Percentiles rank a stretch among this genome's conserved stretches.
These are phyloP conservation scores for Chlorella sp. DNA, from an alignment of 139 green algal genomes.

Conservation along the genomic window DNA sequence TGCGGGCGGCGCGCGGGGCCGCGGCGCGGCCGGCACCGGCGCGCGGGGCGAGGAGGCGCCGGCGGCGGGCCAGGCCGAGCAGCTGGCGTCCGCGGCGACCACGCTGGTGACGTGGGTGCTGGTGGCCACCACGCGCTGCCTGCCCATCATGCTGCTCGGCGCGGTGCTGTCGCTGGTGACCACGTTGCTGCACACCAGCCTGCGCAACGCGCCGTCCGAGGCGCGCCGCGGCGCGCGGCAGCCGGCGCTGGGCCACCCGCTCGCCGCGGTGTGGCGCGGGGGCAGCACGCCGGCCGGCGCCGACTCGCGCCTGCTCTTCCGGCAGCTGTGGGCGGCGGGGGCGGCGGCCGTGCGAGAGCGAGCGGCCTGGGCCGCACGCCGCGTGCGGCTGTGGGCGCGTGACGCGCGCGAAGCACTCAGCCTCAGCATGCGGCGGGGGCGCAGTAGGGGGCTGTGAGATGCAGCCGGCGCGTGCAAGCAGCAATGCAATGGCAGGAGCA, in stretches of 20 bases:
- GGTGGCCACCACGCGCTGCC: slow-evolving; percentile 36
- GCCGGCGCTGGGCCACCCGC: not conserved
- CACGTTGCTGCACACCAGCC: slow-evolving; percentile 18
- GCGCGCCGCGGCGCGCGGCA: not conserved
- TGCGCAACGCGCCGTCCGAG: slow-evolving; percentile 23
- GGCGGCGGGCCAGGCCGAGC: not conserved
- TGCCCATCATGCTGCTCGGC: slow-evolving; percentile 33
- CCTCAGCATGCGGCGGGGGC: too few relatives aligned
- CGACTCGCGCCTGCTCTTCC: not conserved
- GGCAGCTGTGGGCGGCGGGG: slow-evolving; percentile 4
- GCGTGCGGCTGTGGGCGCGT: too few relatives aligned
- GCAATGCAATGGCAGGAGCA: too few relatives aligned
- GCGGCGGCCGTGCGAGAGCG: too few relatives aligned
- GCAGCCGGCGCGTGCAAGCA: too few relatives aligned
- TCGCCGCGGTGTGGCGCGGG: not conserved
- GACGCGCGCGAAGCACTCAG: too few relatives aligned
- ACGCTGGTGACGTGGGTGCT: slow-evolving; percentile 26
- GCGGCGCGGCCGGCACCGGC: not conserved
- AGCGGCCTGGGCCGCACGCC: too few relatives aligned
- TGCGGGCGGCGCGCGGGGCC: not conserved
- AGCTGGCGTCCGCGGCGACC: not conserved
- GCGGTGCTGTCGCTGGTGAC: not conserved
- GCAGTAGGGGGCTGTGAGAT: too few relatives aligned
- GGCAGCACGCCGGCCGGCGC: not conserved
- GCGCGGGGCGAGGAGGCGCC: not conserved